These are phyloP conservation scores for Amoeboaphelidium protococcarum DNA, from an alignment of 371 early-diverging fungal species.

Conservation along the genomic window DNA sequence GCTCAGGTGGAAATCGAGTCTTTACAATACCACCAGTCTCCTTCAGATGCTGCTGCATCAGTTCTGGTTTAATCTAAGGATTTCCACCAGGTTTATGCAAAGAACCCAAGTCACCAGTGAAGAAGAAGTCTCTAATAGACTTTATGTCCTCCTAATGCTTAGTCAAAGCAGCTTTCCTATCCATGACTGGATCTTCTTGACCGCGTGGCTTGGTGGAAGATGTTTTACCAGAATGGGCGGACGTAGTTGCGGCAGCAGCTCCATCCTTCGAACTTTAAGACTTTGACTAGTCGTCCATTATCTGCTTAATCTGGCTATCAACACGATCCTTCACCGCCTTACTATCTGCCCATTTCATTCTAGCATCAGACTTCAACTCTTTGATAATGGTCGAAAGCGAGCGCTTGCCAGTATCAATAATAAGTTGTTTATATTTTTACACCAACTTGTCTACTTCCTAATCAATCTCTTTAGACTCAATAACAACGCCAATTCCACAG, in stretches of 20 bases:
- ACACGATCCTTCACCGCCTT: constrained; percentile 18
- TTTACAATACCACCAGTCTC: constrained; percentile 81
- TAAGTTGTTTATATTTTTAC: constrained; percentile 32
- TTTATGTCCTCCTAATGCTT: no score
- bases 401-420: neutral
- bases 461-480: constrained; percentile 6
- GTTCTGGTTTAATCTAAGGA: constrained; percentile 71
- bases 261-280: no score
- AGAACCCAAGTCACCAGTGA: constrained; percentile 67
- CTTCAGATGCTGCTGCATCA: constrained; percentile 77
- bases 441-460: constrained; percentile 26
- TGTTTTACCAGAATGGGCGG: no score
- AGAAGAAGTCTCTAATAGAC: constrained; percentile 26
- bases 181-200: no score
- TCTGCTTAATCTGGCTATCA: constrained; percentile 2
- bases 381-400: neutral
- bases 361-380: neutral
- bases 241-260: constrained; percentile 2
- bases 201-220: no score
- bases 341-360: neutral
- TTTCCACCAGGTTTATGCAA: constrained; percentile 95
- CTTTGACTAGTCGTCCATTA: no score
- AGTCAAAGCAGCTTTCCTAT: no score
- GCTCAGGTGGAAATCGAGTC: constrained; percentile 99
- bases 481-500: constrained; percentile 56